Base-by-base conservation (phyloP, 2,329 filamentous ascomycete species). In the Diaporthe sp. region DNA sequence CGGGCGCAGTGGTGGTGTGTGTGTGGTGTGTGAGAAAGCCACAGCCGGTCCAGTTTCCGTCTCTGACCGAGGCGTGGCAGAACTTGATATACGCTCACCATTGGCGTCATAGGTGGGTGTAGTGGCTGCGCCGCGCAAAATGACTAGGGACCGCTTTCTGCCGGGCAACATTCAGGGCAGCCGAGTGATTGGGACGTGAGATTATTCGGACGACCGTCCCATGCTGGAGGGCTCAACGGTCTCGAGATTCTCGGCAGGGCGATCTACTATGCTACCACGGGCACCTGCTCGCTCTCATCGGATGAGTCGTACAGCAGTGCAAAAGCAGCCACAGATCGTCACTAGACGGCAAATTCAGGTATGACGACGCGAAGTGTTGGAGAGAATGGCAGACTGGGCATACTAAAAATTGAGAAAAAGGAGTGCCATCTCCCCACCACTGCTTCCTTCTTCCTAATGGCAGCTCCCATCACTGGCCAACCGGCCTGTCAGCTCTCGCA, bases 271-370 rank as follows among this genome's bases (percentile, higher is more conserved):
- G n/a, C 65, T n/a, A 68, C 22, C 31, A 51, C 31, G 31, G 22
- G 49, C 65, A 34, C 31, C 28, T 68, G 65, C 22, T 68, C 22
- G 65, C 46, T 17, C 46, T 70, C 49, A 70, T 70, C 65, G 65
- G 46, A 68, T 22, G 65, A 68, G 65, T 70, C 49, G 65, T 34
- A 70, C 65, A 42, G 65, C 65, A 70, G 65, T 17, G 49, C 65
- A 19, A 42, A 53, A 51, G 49, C 46, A 53, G 62, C 62, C 44
- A 39, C 34, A 28, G 46, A 53, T 53, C 65, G 31, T 68, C 46
- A 68, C 65, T 68, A 39, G 31, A 68, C 65, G 65, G 46, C 46
- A 68, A 53, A n/a, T 13, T 68, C 44, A 68, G 22, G 65, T 70
- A 68, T 39, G 65, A 68, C 65, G 46, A 68, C 22, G 46, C 65